Percentiles rank a stretch among this genome's conserved stretches.
Conservation (phyloP, 257 asterid genomes). For the Parsonsia alboflavescens region DNA sequence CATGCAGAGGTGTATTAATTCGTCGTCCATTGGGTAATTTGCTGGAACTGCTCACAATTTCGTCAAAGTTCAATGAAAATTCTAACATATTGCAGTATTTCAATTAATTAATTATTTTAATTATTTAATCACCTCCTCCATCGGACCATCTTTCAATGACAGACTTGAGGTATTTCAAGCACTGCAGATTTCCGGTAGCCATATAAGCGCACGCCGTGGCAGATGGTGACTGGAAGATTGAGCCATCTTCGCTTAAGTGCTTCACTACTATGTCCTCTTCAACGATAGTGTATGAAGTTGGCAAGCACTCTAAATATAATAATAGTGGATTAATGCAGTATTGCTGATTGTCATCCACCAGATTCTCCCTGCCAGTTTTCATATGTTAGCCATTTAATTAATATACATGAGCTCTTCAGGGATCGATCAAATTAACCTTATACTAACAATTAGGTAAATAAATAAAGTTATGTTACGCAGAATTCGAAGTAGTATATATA, state of each 20-base stretch:
- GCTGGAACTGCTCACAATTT: conserved; percentile 35
- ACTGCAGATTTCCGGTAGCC: conserved; percentile 27
- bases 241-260: conserved; percentile 34
- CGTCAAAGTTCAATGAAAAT: not conserved
- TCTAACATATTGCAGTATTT: not conserved
- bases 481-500: too few species aligned
- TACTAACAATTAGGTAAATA: too few species aligned
- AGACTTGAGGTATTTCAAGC: conserved; percentile 31
- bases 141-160: conserved; percentile 34
- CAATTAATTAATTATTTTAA: too few species aligned
- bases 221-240: conserved; percentile 46
- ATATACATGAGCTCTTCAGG: too few species aligned
- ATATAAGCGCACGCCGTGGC: conserved; percentile 49
- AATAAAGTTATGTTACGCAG: too few species aligned
- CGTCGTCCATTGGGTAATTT: conserved; percentile 41
- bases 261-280: conserved; percentile 4
- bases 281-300: conserved; percentile 2
- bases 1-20: conserved; percentile 36
- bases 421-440: too few species aligned
- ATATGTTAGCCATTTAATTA: too few species aligned
- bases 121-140: too few species aligned
- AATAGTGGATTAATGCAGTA: conserved; percentile 27
- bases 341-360: conserved; percentile 12
- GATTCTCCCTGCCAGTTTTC: conserved; percentile 23
- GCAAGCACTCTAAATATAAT: conserved; percentile 39